Evolutionary conservation across 192 early-diverging fungal genomes (phyloP).

Genomic region (Gryganskiella cystojenkinii): DNA sequence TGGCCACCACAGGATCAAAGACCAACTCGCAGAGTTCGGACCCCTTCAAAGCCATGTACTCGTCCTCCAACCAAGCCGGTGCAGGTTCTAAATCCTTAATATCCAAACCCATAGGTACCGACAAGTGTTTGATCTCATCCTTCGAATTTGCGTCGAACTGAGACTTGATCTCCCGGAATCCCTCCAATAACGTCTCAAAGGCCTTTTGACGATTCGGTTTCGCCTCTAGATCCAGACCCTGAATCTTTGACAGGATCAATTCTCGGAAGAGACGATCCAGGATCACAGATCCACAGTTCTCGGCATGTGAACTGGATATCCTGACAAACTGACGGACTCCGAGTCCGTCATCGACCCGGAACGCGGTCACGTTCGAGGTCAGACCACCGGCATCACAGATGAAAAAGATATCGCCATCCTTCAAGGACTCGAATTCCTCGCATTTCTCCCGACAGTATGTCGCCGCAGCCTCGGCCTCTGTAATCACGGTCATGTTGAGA

Average conservation of each 20-base stretch:
- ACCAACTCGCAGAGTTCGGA: conserved; percentile 56
- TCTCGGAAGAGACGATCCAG: conserved; percentile 34
- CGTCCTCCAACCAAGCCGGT: conserved; percentile 54
- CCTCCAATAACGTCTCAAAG: conserved; percentile 47
- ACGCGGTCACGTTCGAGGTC: conserved; percentile 41
- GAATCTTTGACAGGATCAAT: conserved; percentile 18
- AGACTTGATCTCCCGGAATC: conserved; percentile 46
- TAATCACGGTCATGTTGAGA: conserved; percentile 54
- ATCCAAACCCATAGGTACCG: conserved; percentile 48
- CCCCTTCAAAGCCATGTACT: conserved; percentile 48
- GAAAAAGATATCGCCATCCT: conserved; percentile 63
- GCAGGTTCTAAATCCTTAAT: conserved; percentile 42
- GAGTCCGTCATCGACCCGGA: conserved; percentile 41
- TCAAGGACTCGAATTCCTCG: conserved; percentile 59
- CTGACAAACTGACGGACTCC: conserved; percentile 51
- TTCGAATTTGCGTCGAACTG: conserved; percentile 43
- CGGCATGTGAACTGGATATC: conserved; percentile 46
- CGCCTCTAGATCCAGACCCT: conserved; percentile 22
- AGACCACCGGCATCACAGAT: conserved; percentile 64
- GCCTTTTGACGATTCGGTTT: conserved; percentile 42
- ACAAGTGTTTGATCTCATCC: conserved; percentile 43
- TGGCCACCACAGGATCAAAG: conserved; percentile 59
- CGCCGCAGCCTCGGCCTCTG: conserved; percentile 64
- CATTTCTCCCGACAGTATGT: conserved; percentile 64
- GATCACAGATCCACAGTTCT: conserved; percentile 49